Base-by-base conservation (phyloP, 306 rosid species). In the Medicago ruthenica region DNA sequence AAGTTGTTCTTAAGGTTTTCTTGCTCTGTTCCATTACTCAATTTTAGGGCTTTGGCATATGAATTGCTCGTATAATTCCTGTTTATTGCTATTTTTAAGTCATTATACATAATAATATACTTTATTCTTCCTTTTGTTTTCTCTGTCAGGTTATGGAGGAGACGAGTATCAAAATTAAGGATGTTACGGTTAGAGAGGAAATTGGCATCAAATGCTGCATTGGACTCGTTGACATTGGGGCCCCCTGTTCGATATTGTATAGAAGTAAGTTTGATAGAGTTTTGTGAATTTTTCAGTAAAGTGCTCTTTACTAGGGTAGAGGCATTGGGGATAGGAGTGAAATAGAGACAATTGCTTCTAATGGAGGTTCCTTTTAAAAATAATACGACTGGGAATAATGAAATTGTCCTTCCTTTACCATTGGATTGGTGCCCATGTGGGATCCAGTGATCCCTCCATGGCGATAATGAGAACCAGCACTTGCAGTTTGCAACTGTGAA, bases 91-190 rank as follows among this genome's bases (percentile, higher is more conserved):
- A 51, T 50, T 69, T 81, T 74, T 51, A 73, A 61, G 62, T 58
- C 54, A 34, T 61, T 61, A 17, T 44, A 48, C 73, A 53, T 64
- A 51, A 58, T 48, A 75, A 21, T 61, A 42, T 21, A 64, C 63
- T 69, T 69, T 54, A 65, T 57, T 82, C 17, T 65, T 79, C 53
- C 45, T 20, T 27, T 27, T 73, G 77, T 74, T 44, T 75, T 13
- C 70, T 57, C 24, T 77, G 53, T 80, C 83, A 95, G 99, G 86
- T 83, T 89, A 85, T 95, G 99, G 99, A 92, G 70, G 86, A 88
- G 96, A 51, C 90, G 96, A 16, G 78, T 83, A 50, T 70, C 81
- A 77, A 95, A 86, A 80, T 84, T 76, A 77, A 89, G 85, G 81
- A 84, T 82, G 87, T 69, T 84, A 68, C 90, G 93, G 40, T 90